Evolutionary conservation across 2,329 filamentous ascomycete species (phyloP), one percentile per base, ranked within the genome.

Genomic region (Ophiocordyceps camponoti-rufipedis): DNA sequence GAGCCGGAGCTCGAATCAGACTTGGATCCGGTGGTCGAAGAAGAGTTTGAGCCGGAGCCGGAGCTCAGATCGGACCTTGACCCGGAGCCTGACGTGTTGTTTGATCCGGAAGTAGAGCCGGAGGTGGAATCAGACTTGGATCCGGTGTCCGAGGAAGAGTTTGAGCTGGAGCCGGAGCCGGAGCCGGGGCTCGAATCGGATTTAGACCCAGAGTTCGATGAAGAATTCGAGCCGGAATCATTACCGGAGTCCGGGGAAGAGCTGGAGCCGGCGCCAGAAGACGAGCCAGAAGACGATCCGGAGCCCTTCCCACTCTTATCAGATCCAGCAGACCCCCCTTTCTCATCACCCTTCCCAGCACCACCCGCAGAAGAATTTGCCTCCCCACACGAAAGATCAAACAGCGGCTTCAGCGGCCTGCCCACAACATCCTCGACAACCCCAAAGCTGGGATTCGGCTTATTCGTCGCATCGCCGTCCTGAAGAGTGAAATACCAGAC

Each of bases 401-500:
- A 82, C 32, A 80, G 63, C 23, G 79, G 76, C 42, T 64, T 73
- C 32, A 80, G 63, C 23, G 79, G 76, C 42, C 64, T 73, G 49
- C 63, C 66, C 53, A 62, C 64, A 51, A 79, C 58, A 42, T 65
- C 65, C 49, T 75, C 75, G 46, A 84, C 66, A 52, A 89, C 65
- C 46, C 83, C 82, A 54, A 88, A 89, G 58, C 73, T 78, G 40
- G 82, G 80, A 63, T 67, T 74, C 32, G 80, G 77, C 32, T 11
- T n/a, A 4, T 71, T 71, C 43, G n/a, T 63, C 66, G 16, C 71
- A 39, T 66, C 66, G 41, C 75, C 68, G 53, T 89, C 83, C 57
- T 83, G 76, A 28, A 88, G 72, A 44, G 76, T 84, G 66, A 80
- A 86, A 80, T 83, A 89, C 75, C 78, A 89, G 48, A 78, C 72